A percentile compares a stretch with the other conserved stretches of the same genome.
phyloP scores from a whole-genome alignment of 805 yeast species.

The Yarrowia keelungensis region DNA sequence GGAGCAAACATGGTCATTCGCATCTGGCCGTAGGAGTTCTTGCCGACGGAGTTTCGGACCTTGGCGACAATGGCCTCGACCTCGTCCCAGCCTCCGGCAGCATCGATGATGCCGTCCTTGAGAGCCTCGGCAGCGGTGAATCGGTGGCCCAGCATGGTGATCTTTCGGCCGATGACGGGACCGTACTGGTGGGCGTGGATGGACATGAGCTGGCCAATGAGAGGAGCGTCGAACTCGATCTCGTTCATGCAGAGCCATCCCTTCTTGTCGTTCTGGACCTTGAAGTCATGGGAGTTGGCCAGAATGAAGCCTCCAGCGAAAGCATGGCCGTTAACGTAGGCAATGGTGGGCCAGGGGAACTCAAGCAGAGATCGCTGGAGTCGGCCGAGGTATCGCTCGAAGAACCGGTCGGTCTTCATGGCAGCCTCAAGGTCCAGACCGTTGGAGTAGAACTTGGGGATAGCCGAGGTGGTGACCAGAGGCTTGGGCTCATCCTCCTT shows the following conservation, averaged over 20 bases:
- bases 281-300: constrained; percentile 52
- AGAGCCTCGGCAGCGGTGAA: constrained; percentile 49
- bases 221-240: constrained; percentile 52
- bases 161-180: constrained; percentile 46
- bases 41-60: constrained; percentile 37
- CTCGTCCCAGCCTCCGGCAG: constrained; percentile 49
- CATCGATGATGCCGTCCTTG: constrained; percentile 47
- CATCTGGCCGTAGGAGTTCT: constrained; percentile 35
- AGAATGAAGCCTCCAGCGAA: constrained; percentile 54
- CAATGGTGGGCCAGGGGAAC: constrained; percentile 54
- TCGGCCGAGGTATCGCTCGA: constrained; percentile 48
- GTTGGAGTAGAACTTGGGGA: constrained; percentile 52
- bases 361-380: constrained; percentile 49
- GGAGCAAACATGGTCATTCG: constrained; percentile 33
- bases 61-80: constrained; percentile 47
- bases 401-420: constrained; percentile 49
- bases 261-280: constrained; percentile 52
- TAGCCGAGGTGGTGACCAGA: constrained; percentile 51
- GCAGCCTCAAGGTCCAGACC: constrained; percentile 52
- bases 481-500: constrained; percentile 47
- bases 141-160: constrained; percentile 50
- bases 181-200: constrained; percentile 49
- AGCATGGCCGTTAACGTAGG: constrained; percentile 53
- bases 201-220: constrained; percentile 50
- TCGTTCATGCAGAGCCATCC: constrained; percentile 54